Evolutionary conservation across 192 early-diverging fungal species (phyloP).

Genomic region (Podila epigama): DNA sequence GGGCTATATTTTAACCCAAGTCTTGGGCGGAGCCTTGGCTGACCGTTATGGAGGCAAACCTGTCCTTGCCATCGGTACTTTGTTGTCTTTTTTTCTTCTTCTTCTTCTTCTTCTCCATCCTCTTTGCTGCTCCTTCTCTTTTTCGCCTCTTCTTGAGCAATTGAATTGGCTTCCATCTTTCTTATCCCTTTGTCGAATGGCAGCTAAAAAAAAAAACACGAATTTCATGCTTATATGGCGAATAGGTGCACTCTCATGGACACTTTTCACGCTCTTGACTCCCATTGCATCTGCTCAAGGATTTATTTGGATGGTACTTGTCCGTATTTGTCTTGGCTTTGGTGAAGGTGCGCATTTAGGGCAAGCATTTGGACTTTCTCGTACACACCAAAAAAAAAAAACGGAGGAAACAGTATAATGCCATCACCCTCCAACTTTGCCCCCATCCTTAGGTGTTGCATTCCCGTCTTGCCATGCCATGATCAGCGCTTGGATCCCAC

Average conservation of each 20-base stretch:
- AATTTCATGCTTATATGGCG: too few relatives aligned
- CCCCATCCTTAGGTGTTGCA: slow-evolving; percentile 15
- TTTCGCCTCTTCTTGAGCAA: too few relatives aligned
- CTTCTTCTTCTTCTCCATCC: neutral
- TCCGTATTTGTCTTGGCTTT: slow-evolving; percentile 42
- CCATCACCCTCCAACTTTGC: neutral
- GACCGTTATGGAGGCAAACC: slow-evolving; percentile 48
- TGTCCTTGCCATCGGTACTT: slow-evolving; percentile 41
- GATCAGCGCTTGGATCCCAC: slow-evolving; percentile 45
- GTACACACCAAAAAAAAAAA: neutral
- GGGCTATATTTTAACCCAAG: slow-evolving; percentile 45
- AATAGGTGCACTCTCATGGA: slow-evolving; percentile 44
- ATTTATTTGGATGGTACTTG: slow-evolving; percentile 20
- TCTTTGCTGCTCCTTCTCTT: neutral
- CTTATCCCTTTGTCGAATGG: too few relatives aligned
- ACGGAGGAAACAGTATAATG: too few relatives aligned
- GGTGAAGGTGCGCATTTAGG: slow-evolving; percentile 22
- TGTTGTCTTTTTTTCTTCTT: neutral
- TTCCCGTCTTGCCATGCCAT: slow-evolving; percentile 48
- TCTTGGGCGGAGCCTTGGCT: slow-evolving; percentile 48
- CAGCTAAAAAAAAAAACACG: too few relatives aligned
- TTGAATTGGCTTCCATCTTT: too few relatives aligned
- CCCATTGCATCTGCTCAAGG: slow-evolving; percentile 19
- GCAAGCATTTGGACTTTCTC: neutral
- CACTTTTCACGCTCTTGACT: slow-evolving; percentile 32